A percentile compares a stretch with the other conserved stretches of the same genome.
These are phyloP conservation scores for Pleurotus ostreatus DNA, from an alignment of 768 basidiomycete species.

Conservation along the genomic window DNA sequence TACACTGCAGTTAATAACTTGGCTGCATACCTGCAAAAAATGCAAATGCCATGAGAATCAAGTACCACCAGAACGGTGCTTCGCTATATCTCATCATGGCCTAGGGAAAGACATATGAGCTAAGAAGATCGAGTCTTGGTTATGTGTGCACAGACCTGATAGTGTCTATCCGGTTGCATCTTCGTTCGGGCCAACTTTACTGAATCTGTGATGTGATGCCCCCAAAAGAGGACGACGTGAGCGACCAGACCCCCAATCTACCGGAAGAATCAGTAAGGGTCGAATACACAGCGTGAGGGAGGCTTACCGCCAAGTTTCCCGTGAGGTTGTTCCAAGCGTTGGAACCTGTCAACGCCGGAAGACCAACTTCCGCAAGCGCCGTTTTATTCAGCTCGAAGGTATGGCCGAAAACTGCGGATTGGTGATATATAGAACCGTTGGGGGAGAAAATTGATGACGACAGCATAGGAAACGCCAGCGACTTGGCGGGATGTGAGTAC, in stretches of 20 bases:
- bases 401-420: slow-evolving; percentile 32
- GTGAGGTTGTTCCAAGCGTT: slow-evolving; percentile 31
- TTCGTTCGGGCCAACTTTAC: slow-evolving; percentile 43
- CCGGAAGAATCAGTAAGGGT: not conserved
- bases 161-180: slow-evolving; percentile 54
- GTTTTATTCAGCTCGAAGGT: slow-evolving; percentile 34
- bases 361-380: slow-evolving; percentile 29
- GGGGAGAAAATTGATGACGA: slow-evolving; percentile 34
- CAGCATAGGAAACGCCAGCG: slow-evolving; percentile 36
- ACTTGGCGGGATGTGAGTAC: slow-evolving; percentile 17
- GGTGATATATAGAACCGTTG: slow-evolving; percentile 33
- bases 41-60: slow-evolving; percentile 38
- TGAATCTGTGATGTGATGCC: slow-evolving; percentile 41
- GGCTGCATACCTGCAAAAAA: slow-evolving; percentile 49
- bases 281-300: not conserved
- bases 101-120: slow-evolving; percentile 14
- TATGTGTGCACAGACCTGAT: slow-evolving; percentile 28
- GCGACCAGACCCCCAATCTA: slow-evolving; percentile 62
- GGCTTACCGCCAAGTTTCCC: slow-evolving; percentile 39
- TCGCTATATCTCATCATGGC: slow-evolving; percentile 59
- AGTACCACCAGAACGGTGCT: slow-evolving; percentile 61
- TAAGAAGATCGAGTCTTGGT: not conserved
- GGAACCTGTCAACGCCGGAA: slow-evolving; percentile 28
- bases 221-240: slow-evolving; percentile 56
- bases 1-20: too few relatives aligned